These are phyloP conservation scores for Lactarius sp. DNA, from an alignment of 768 basidiomycete genomes.

Conservation along the genomic window DNA sequence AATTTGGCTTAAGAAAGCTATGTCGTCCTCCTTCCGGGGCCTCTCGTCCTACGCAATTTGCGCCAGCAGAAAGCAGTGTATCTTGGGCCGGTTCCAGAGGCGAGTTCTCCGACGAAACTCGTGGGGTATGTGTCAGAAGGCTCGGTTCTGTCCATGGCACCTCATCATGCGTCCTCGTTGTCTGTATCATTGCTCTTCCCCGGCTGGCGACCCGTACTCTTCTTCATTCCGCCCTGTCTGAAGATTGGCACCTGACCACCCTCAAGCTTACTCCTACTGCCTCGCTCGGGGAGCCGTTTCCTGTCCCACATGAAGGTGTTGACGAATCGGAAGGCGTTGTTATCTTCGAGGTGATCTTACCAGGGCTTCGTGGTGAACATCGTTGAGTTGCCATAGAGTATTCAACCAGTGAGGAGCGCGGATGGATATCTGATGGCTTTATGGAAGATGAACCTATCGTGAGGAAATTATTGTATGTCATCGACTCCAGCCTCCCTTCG, in stretches of 20 bases:
- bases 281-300: conserved; percentile 49
- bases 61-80: conserved; percentile 44
- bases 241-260: conserved; percentile 36
- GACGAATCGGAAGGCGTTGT: conserved; percentile 75
- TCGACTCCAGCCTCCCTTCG: conserved; percentile 22
- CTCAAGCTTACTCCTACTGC: conserved; percentile 65
- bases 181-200: conserved; percentile 43
- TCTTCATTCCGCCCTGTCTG: conserved; percentile 5
- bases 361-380: conserved; percentile 22
- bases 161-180: conserved; percentile 44
- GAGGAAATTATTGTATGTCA: conserved; percentile 42
- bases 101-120: conserved; percentile 34
- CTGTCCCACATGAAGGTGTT: conserved; percentile 59
- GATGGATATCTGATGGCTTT: conserved; percentile 62
- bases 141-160: conserved; percentile 44
- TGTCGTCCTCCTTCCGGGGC: conserved; percentile 36
- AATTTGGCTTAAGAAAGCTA: conserved; percentile 26
- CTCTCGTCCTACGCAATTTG: conserved; percentile 41
- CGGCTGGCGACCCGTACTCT: not conserved
- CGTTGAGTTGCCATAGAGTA: conserved; percentile 52
- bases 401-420: conserved; percentile 45
- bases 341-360: conserved; percentile 51
- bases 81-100: conserved; percentile 43
- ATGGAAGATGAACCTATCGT: conserved; percentile 33
- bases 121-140: conserved; percentile 61